These are phyloP conservation scores for Parietichytrium sp. DNA, from an alignment of 108 stramenopile genomes.

Conservation along the genomic window DNA sequence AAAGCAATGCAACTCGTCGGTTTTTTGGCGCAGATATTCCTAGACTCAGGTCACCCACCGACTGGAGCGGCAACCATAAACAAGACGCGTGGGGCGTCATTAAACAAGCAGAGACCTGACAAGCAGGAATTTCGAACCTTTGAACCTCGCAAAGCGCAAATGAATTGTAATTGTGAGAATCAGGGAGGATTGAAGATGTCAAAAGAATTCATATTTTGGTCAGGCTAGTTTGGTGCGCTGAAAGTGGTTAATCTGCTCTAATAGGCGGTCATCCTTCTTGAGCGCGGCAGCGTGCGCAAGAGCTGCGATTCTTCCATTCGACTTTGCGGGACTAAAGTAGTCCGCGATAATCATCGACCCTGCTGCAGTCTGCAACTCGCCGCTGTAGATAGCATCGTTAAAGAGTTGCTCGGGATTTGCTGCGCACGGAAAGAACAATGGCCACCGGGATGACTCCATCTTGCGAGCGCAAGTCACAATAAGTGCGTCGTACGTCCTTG, in stretches of 20 bases:
- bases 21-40: too few species aligned
- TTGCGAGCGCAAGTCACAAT: conserved; percentile 20
- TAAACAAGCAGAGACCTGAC: too few species aligned
- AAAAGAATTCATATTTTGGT: not conserved
- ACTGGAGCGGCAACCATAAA: too few species aligned
- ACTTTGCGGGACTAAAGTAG: conserved; percentile 13
- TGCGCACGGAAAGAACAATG: not conserved
- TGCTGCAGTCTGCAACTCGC: conserved; percentile 21
- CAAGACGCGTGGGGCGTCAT: too few species aligned
- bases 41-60: too few species aligned
- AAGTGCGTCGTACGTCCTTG: conserved; percentile 1
- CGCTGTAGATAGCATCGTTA: conserved; percentile 30
- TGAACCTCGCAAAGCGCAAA: too few species aligned
- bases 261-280: not conserved
- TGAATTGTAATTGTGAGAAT: too few species aligned
- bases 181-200: too few species aligned
- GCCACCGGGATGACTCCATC: conserved; percentile 28
- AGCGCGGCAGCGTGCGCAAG: conserved; percentile 1
- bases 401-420: conserved; percentile 21
- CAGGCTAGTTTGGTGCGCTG: not conserved
- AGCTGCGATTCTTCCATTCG: not conserved
- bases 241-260: not conserved
- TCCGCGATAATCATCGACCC: conserved; percentile 27
- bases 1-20: too few species aligned
- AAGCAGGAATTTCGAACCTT: too few species aligned